phyloP scores from a whole-genome alignment of 2,329 filamentous ascomycete genomes.

The Colletotrichum brevisporum region DNA sequence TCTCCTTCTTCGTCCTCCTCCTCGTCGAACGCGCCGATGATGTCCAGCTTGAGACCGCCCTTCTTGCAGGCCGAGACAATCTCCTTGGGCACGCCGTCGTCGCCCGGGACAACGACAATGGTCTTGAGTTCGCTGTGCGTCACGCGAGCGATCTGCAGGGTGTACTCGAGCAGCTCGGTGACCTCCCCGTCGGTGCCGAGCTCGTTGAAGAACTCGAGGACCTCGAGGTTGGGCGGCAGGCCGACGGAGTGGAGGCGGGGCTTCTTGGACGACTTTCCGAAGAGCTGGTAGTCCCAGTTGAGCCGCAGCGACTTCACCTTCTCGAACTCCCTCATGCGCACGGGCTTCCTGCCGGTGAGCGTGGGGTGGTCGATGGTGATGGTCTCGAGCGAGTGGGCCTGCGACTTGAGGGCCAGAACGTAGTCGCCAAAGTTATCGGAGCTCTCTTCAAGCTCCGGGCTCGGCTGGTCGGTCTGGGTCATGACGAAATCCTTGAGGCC shows the following conservation, averaged over 20 bases:
- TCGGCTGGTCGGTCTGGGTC: slow-evolving; percentile 57
- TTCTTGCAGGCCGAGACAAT: slow-evolving; percentile 53
- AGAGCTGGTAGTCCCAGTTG: slow-evolving; percentile 64
- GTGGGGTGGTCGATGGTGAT: slow-evolving; percentile 61
- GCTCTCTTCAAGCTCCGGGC: slow-evolving; percentile 61
- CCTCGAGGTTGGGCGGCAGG: slow-evolving; percentile 61
- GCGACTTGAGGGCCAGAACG: slow-evolving; percentile 58
- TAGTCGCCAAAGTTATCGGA: slow-evolving; percentile 63
- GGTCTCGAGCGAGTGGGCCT: slow-evolving; percentile 57
- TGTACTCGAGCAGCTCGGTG: slow-evolving; percentile 59
- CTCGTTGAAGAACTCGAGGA: slow-evolving; percentile 61
- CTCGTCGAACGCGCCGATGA: slow-evolving; percentile 48
- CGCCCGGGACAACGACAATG: slow-evolving; percentile 55
- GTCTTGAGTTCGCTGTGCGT: slow-evolving; percentile 49
- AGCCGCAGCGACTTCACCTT: slow-evolving; percentile 57
- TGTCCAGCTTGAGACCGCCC: slow-evolving; percentile 50
- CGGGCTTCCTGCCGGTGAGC: slow-evolving; percentile 55
- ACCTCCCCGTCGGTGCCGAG: slow-evolving; percentile 63
- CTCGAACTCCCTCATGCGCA: slow-evolving; percentile 60
- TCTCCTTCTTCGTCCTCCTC: slow-evolving; percentile 22
- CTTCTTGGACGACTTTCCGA: slow-evolving; percentile 59
- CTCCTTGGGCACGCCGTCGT: slow-evolving; percentile 51
- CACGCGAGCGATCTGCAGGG: slow-evolving; percentile 54
- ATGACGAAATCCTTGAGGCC: slow-evolving; percentile 62
- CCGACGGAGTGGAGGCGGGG: slow-evolving; percentile 62